Conservation (phyloP, 176 grass and related monocot species). For the Oryza officinalis region DNA sequence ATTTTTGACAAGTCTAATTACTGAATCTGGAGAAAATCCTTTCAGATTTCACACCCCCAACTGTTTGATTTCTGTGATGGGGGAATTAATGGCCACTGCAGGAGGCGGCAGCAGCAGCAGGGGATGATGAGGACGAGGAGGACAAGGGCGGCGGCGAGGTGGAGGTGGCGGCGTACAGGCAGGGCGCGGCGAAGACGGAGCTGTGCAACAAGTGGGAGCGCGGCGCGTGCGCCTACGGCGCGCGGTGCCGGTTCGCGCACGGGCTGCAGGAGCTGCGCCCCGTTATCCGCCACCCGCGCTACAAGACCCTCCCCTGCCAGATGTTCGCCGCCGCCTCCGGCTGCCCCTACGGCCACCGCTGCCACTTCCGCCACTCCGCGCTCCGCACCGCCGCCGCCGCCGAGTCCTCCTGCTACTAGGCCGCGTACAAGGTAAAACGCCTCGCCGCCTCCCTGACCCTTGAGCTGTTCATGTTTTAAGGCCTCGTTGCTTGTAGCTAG, state of each 20-base stretch:
- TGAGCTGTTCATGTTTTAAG: slow-evolving; percentile 1
- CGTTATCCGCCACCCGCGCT: slow-evolving; percentile 82
- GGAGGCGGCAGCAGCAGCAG: slow-evolving; percentile 4
- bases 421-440: slow-evolving; percentile 13
- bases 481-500: background rate
- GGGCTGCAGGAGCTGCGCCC: slow-evolving; percentile 76
- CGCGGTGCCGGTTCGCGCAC: slow-evolving; percentile 80
- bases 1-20: background rate
- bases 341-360: slow-evolving; percentile 89
- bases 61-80: background rate
- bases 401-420: slow-evolving; percentile 26
- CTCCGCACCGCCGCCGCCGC: background rate
- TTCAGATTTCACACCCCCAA: background rate
- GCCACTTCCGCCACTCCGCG: slow-evolving; percentile 69
- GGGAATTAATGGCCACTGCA: slow-evolving; percentile 14
- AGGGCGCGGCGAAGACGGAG: slow-evolving; percentile 80
- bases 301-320: slow-evolving; percentile 76
- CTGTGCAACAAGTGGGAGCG: slow-evolving; percentile 86
- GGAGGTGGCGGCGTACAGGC: slow-evolving; percentile 66
- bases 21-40: background rate
- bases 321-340: slow-evolving; percentile 47
- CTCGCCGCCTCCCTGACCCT: background rate
- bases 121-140: slow-evolving; percentile 5
- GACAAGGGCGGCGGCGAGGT: slow-evolving; percentile 55
- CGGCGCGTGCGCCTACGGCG: slow-evolving; percentile 54